These are phyloP conservation scores for Phytophthora pluvialis DNA, from an alignment of 352 stramenopile species.

Conservation along the genomic window DNA sequence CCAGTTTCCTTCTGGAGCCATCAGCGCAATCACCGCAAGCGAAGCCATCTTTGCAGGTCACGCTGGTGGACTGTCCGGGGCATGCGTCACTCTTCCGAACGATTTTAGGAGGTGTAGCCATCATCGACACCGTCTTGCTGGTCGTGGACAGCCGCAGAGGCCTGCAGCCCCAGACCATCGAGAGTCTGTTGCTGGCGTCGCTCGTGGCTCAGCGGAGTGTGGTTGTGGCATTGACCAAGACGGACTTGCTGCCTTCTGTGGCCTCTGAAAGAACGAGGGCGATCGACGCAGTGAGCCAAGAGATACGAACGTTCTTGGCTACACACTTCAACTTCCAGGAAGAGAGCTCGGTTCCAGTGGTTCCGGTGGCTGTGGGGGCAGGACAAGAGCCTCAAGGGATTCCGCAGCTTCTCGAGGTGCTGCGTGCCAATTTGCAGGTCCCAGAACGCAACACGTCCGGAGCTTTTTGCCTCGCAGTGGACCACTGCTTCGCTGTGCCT, in stretches of 20 bases:
- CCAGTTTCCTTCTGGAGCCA: slow-evolving; percentile 88
- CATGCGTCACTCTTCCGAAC: slow-evolving; percentile 98
- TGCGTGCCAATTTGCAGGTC: slow-evolving; percentile 43
- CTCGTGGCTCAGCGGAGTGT: slow-evolving; percentile 90
- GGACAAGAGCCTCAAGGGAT: slow-evolving; percentile 51
- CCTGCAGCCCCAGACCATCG: slow-evolving; percentile 98
- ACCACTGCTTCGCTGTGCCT: slow-evolving; percentile 98
- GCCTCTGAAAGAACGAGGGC: slow-evolving; percentile 29
- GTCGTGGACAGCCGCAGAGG: slow-evolving; percentile 97
- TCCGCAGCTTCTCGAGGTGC: slow-evolving; percentile 50
- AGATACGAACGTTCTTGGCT: slow-evolving; percentile 59
- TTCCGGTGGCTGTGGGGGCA: slow-evolving; percentile 78
- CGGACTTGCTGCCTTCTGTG: slow-evolving; percentile 90
- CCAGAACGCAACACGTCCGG: slow-evolving; percentile 52
- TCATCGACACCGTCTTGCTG: slow-evolving; percentile 98
- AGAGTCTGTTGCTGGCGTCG: slow-evolving; percentile 97
- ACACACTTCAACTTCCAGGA: slow-evolving; percentile 29
- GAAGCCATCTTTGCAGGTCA: slow-evolving; percentile 90
- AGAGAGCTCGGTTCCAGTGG: slow-evolving; percentile 57
- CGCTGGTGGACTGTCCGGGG: slow-evolving; percentile 95
- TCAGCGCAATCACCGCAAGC: neutral
- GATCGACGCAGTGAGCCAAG: slow-evolving; percentile 70
- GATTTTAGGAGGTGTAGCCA: slow-evolving; percentile 98
- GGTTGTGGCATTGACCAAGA: slow-evolving; percentile 97
- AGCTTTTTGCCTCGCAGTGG: slow-evolving; percentile 94